Base-by-base conservation (phyloP, 495 filamentous ascomycete genomes). In the Xylaria flabelliformis region DNA sequence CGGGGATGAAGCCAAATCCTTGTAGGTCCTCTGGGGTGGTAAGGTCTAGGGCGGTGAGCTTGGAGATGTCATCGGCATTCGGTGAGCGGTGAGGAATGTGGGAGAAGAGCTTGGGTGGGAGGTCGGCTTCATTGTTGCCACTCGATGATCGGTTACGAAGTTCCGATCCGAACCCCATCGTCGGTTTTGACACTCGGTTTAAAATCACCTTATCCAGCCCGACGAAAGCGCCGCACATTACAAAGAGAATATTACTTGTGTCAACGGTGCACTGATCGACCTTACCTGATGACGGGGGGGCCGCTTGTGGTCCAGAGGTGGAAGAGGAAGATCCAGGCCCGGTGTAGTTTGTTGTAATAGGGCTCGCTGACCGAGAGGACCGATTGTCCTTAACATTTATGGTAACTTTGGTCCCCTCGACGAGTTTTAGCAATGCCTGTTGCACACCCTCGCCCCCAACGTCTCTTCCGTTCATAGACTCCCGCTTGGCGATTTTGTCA, bases 181-280 rank as follows among this genome's bases (percentile, higher is more conserved):
- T 92, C 8, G 94, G 94, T 72, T 92, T 93, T 19, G 93, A 90
- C 69, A 98, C 90, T 34, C 96, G 90, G 61, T 96, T 91, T 71
- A 95, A 88, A 59, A 98, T 90, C 34, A 92, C 86, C 77, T 97
- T 98, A 75, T 97, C 91, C 13, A 99, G 88, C 10, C 96, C 96
- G 34, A 95, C 92, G 76, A 99, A 99, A 12, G 96, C 96, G 19
- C 96, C 96, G 17, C 94, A 95, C 80, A 94, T 97, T 59, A 99
- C 92, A 80, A 99, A 99, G 21, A 99, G 87, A 69, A 99, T 99
- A 74, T 97, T 97, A 70, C 94, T 93, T 0, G 96, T 99, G 73
- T 94, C 92, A 55, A 99, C 89, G 66, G 92, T 97, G 82, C 92
- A 98, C 17, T 92, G 88, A 77, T 98, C 96, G 10, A 90, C 89